These are phyloP conservation scores for Botryotinia globosa DNA, from an alignment of 2,329 filamentous ascomycete genomes.

Conservation along the genomic window DNA sequence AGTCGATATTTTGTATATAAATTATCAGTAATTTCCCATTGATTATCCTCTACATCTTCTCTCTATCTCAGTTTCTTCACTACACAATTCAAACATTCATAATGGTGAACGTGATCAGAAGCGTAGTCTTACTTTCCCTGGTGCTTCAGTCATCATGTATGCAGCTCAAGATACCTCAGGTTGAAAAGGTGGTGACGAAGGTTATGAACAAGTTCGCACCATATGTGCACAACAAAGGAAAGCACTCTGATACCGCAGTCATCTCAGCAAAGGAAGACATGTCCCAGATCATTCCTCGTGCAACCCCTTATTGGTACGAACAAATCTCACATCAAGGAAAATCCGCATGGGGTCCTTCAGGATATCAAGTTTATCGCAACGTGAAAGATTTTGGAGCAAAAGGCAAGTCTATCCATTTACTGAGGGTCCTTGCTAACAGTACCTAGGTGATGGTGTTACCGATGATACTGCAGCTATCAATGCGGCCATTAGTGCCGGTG, in stretches of 20 bases:
- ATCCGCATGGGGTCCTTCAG: slow-evolving; percentile 25
- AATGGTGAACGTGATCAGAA: slow-evolving; percentile 13
- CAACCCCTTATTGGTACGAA: slow-evolving; percentile 28
- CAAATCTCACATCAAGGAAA: slow-evolving; percentile 26
- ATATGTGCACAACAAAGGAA: slow-evolving; percentile 18
- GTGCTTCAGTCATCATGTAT: slow-evolving; percentile 18
- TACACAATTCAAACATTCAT: slow-evolving; percentile 6
- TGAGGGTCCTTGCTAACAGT: slow-evolving; percentile 36
- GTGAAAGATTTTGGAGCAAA: slow-evolving; percentile 26
- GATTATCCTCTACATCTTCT: neutral
- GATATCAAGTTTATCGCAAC: slow-evolving; percentile 26
- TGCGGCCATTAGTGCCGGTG: slow-evolving; percentile 37
- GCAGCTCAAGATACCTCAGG: slow-evolving; percentile 18
- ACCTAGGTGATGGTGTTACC: slow-evolving; percentile 50
- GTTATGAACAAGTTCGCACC: slow-evolving; percentile 16
- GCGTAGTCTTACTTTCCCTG: slow-evolving; percentile 4
- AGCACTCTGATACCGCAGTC: neutral
- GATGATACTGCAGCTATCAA: slow-evolving; percentile 89
- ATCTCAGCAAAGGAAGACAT: slow-evolving; percentile 16
- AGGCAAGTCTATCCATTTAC: slow-evolving; percentile 4
- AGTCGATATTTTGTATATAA: neutral
- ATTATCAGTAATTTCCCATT: neutral
- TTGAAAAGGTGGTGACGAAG: slow-evolving; percentile 15
- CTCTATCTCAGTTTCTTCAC: neutral
- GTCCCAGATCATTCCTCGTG: slow-evolving; percentile 14